Evolutionary conservation across 371 early-diverging fungal genomes (phyloP).

Genomic region (Mucor mucedo): DNA sequence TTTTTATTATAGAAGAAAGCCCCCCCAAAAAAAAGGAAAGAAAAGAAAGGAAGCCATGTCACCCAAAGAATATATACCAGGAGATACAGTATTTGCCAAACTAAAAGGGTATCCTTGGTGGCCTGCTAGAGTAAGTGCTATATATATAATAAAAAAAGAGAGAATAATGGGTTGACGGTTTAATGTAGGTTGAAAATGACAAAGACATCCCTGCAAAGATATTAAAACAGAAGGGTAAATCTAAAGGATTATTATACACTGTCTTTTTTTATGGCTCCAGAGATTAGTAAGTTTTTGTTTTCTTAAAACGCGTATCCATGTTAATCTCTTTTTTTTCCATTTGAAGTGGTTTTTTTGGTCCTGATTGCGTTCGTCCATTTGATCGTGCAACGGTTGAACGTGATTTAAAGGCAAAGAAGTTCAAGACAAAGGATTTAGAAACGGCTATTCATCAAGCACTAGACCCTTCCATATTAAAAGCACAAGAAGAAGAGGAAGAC

Average conservation of each 20-base stretch:
- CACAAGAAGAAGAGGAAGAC: slow-evolving; percentile 27
- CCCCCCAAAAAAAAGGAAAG: neutral
- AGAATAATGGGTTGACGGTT: too few relatives aligned
- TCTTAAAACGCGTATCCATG: neutral
- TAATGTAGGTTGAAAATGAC: slow-evolving; percentile 55
- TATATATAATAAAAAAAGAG: too few relatives aligned
- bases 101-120: slow-evolving; percentile 77
- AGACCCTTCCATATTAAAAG: slow-evolving; percentile 37
- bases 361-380: slow-evolving; percentile 53
- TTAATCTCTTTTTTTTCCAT: neutral
- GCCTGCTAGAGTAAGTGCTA: slow-evolving; percentile 66
- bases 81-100: slow-evolving; percentile 67
- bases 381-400: slow-evolving; percentile 45
- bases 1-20: neutral
- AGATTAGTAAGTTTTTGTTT: slow-evolving; percentile 61
- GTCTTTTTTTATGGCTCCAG: slow-evolving; percentile 68
- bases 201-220: slow-evolving; percentile 54
- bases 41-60: slow-evolving; percentile 8
- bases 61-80: slow-evolving; percentile 50
- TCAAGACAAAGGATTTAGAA: slow-evolving; percentile 55
- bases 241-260: slow-evolving; percentile 54
- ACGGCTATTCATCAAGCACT: slow-evolving; percentile 45
- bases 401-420: slow-evolving; percentile 57
- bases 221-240: slow-evolving; percentile 55
- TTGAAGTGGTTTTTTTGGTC: slow-evolving; percentile 58